These are phyloP conservation scores for Annulohypoxylon stygium DNA, from an alignment of 495 filamentous ascomycete genomes.

Conservation along the genomic window DNA sequence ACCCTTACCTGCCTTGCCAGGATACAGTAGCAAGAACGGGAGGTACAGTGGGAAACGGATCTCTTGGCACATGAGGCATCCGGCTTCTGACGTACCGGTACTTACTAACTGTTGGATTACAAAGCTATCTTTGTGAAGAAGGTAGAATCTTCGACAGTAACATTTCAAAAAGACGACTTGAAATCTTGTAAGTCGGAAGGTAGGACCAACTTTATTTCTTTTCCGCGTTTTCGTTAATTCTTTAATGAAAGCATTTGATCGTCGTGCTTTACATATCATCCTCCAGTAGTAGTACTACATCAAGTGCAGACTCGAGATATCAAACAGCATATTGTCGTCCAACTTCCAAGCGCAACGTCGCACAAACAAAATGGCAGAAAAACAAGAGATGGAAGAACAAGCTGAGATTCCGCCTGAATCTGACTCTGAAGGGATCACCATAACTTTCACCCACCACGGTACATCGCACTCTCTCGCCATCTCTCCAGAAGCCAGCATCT, in stretches of 20 bases:
- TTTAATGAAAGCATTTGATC: not conserved
- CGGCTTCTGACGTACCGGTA: slow-evolving; percentile 39
- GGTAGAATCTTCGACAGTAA: slow-evolving; percentile 48
- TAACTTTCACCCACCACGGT: slow-evolving; percentile 72
- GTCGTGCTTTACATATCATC: slow-evolving; percentile 2
- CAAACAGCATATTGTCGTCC: not conserved
- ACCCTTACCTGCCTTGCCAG: not conserved
- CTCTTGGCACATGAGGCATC: slow-evolving; percentile 42
- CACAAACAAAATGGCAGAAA: slow-evolving; percentile 4
- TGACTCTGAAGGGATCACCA: slow-evolving; percentile 49
- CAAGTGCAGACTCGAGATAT: not conserved
- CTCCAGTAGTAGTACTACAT: slow-evolving; percentile 1
- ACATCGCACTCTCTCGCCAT: slow-evolving; percentile 60
- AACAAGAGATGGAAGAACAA: slow-evolving; percentile 42
- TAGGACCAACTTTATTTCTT: slow-evolving; percentile 17
- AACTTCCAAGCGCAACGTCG: slow-evolving; percentile 16
- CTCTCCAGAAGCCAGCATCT: slow-evolving; percentile 61
- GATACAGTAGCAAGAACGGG: not conserved
- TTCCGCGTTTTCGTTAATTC: slow-evolving; percentile 8
- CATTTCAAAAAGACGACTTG: not conserved
- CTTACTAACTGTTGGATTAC: slow-evolving; percentile 43
- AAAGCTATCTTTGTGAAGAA: slow-evolving; percentile 42
- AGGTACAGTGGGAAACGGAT: slow-evolving; percentile 10
- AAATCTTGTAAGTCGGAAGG: slow-evolving; percentile 21
- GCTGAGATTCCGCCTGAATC: slow-evolving; percentile 30